phyloP scores from a whole-genome alignment of 306 rosid species.

The Gillenia trifoliata region DNA sequence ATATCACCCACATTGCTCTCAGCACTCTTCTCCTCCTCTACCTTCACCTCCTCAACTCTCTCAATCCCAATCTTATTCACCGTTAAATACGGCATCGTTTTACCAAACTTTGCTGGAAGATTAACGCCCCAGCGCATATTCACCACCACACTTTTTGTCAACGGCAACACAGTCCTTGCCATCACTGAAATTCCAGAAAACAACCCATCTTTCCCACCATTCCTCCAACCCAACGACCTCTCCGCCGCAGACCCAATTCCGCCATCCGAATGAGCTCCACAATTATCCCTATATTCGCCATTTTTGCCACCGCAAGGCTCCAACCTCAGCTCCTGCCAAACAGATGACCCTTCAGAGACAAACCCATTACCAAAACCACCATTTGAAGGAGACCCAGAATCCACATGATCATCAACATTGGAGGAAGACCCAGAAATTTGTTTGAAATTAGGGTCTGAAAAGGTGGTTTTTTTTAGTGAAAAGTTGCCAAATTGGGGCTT shows the following conservation, averaged over 20 bases:
- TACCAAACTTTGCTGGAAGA: constrained; percentile 35
- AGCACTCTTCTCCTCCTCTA: constrained; percentile 20
- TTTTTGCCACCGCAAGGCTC: constrained; percentile 38
- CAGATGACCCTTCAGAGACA: constrained; percentile 30
- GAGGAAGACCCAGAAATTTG: constrained; percentile 24
- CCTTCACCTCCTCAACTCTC: constrained; percentile 43
- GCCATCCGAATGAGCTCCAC: constrained; percentile 11
- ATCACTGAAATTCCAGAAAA: constrained; percentile 48
- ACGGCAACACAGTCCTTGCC: constrained; percentile 57
- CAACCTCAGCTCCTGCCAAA: constrained; percentile 72
- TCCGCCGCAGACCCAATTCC: constrained; percentile 26
- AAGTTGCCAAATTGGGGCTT: constrained; percentile 77
- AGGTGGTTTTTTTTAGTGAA: constrained; percentile 49
- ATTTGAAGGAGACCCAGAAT: constrained; percentile 17
- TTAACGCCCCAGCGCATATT: constrained; percentile 66
- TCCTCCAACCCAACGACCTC: constrained; percentile 29
- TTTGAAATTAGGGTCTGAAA: constrained; percentile 29
- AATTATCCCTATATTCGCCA: constrained; percentile 7
- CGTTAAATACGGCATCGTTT: constrained; percentile 51
- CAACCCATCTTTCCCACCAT: constrained; percentile 29
- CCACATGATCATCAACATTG: constrained; percentile 7
- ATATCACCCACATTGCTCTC: constrained; percentile 31
- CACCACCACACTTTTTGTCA: constrained; percentile 44
- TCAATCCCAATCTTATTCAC: constrained; percentile 69
- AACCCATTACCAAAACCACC: constrained; percentile 34